These are phyloP conservation scores for Grosmannia penicillata DNA, from an alignment of 2,329 filamentous ascomycete genomes.

Conservation along the genomic window DNA sequence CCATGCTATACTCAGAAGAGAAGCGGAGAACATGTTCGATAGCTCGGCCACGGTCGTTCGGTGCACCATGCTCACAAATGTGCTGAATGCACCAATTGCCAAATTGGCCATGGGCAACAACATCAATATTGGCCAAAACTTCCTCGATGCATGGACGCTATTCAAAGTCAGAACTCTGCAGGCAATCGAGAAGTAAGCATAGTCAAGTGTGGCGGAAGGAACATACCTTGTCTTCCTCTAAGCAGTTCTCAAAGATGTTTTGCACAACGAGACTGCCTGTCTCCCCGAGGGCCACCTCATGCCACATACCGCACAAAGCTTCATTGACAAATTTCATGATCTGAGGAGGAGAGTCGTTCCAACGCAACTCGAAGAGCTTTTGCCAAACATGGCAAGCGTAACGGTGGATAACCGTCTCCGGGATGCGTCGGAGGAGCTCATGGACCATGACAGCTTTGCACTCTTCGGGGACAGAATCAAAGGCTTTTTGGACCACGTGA, in stretches of 20 bases:
- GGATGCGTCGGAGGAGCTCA: conserved; percentile 85
- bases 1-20: conserved; percentile 93
- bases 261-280: conserved; percentile 96
- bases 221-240: conserved; percentile 91
- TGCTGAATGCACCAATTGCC: conserved; percentile 99
- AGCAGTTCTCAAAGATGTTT: conserved; percentile 98
- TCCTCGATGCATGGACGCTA: conserved; percentile 95
- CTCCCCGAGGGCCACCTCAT: conserved; percentile 92
- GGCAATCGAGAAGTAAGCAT: background rate
- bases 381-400: conserved; percentile 99
- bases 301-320: conserved; percentile 91
- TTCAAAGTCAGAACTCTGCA: background rate
- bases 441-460: conserved; percentile 99
- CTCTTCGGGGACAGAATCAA: conserved; percentile 92
- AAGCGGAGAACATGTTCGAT: conserved; percentile 91
- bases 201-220: background rate
- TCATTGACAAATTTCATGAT: conserved; percentile 99
- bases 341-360: conserved; percentile 86
- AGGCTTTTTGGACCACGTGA: conserved; percentile 96
- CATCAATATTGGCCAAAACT: conserved; percentile 86
- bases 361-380: conserved; percentile 95
- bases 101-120: conserved; percentile 93
- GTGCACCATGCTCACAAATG: conserved; percentile 90
- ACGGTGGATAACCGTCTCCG: conserved; percentile 94
- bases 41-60: conserved; percentile 80